Percentiles rank a stretch among this genome's conserved stretches.
Evolutionary conservation across 805 yeast species (phyloP).

Genomic region (Ogataea sp.): DNA sequence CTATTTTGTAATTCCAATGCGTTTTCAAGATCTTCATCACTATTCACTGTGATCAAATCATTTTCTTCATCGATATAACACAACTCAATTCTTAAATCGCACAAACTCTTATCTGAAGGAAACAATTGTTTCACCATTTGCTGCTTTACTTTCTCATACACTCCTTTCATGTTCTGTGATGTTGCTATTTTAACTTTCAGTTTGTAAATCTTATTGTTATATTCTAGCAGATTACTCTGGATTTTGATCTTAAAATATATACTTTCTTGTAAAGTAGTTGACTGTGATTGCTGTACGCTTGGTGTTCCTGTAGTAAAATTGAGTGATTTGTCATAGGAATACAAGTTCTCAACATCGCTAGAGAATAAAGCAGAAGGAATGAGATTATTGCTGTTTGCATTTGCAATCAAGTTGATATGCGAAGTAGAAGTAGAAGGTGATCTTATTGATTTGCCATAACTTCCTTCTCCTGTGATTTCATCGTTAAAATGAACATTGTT

Average conservation of each 20-base stretch:
- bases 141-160: neutral
- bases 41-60: slow-evolving; percentile 25
- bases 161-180: neutral
- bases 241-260: neutral
- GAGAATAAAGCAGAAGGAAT: no score
- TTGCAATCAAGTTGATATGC: no score
- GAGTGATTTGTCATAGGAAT: no score
- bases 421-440: no score
- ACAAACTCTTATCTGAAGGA: neutral
- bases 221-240: neutral
- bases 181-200: neutral
- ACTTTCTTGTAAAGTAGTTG: neutral
- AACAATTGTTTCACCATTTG: neutral
- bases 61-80: slow-evolving; percentile 32
- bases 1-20: slow-evolving; percentile 8
- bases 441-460: no score
- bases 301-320: no score
- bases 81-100: slow-evolving; percentile 12
- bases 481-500: no score
- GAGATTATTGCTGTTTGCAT: no score
- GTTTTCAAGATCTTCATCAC: slow-evolving; percentile 26
- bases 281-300: neutral
- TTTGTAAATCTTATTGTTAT: neutral
- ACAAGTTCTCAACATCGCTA: no score
- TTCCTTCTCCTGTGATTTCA: no score